phyloP scores from a whole-genome alignment of 768 basidiomycete genomes.

The Hydnum rufescens region DNA sequence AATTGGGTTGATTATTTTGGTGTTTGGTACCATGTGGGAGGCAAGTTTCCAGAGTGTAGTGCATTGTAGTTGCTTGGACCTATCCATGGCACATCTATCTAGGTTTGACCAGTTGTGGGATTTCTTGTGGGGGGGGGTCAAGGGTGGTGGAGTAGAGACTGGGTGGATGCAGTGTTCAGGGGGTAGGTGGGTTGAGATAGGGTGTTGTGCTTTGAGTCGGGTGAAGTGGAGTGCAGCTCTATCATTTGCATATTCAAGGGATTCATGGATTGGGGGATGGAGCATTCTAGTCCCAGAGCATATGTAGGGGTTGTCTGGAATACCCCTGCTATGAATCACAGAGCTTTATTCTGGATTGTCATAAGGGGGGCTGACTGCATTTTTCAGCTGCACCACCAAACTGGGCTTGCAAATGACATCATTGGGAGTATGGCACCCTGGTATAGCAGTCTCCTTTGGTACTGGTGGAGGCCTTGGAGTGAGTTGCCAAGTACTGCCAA shows the following conservation, averaged over 20 bases:
- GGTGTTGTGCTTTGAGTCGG: not conserved
- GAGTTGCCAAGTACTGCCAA: conserved; percentile 20
- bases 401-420: conserved; percentile 19
- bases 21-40: not conserved
- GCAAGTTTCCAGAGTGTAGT: not conserved
- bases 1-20: not conserved
- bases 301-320: too few species aligned
- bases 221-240: too few species aligned
- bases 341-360: conserved; percentile 9
- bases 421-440: conserved; percentile 17
- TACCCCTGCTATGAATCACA: not conserved
- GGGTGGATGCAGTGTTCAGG: too few species aligned
- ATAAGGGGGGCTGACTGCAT: conserved; percentile 11
- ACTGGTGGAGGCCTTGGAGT: conserved; percentile 18
- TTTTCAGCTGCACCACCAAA: conserved; percentile 15
- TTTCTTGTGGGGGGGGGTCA: too few species aligned
- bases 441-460: conserved; percentile 17
- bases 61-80: not conserved
- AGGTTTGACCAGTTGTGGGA: too few species aligned
- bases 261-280: not conserved
- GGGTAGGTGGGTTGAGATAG: not conserved
- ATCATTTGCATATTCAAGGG: not conserved
- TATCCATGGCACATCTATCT: too few species aligned
- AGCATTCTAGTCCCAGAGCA: too few species aligned
- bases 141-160: too few species aligned